Percentiles rank a stretch among this genome's conserved stretches.
Conservation (phyloP, 2,329 filamentous ascomycete species). For the Dothidotthia symphoricarpi region DNA sequence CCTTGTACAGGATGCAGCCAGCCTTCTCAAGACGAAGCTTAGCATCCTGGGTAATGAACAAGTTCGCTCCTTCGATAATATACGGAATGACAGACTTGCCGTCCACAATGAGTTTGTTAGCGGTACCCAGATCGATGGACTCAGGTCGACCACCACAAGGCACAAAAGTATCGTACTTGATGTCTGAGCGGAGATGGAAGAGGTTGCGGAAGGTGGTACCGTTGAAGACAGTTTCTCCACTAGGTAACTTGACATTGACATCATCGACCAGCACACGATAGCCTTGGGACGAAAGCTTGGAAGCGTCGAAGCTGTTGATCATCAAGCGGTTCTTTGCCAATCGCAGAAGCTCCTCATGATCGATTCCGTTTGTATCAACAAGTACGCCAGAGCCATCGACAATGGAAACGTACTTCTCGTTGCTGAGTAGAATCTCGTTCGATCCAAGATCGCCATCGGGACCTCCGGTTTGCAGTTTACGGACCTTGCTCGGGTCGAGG, state of each 20-base stretch:
- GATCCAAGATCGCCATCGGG: constrained; percentile 95
- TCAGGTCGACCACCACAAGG: constrained; percentile 95
- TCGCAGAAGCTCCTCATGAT: constrained; percentile 77
- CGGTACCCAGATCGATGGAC: constrained; percentile 88
- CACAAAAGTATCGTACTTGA: constrained; percentile 81
- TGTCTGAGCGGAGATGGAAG: constrained; percentile 80
- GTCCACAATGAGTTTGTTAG: constrained; percentile 82
- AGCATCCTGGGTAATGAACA: constrained; percentile 98
- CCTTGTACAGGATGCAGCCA: constrained; percentile 95
- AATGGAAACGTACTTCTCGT: constrained; percentile 92
- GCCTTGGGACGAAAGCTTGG: constrained; percentile 81
- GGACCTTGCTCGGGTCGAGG: constrained; percentile 78
- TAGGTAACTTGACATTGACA: constrained; percentile 81
- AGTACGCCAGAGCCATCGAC: constrained; percentile 97
- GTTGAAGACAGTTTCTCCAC: constrained; percentile 81
- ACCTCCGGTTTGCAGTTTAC: constrained; percentile 96
- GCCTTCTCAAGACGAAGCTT: constrained; percentile 92
- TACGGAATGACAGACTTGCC: constrained; percentile 87
- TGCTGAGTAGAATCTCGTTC: constrained; percentile 94
- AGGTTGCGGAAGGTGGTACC: constrained; percentile 96
- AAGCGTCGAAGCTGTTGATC: constrained; percentile 81
- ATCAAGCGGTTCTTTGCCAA: constrained; percentile 84
- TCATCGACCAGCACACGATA: constrained; percentile 94
- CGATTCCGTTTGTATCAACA: constrained; percentile 84
- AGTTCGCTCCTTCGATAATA: constrained; percentile 95